Conservation (phyloP, 805 yeast genomes). For the Starmerella bombicola region DNA sequence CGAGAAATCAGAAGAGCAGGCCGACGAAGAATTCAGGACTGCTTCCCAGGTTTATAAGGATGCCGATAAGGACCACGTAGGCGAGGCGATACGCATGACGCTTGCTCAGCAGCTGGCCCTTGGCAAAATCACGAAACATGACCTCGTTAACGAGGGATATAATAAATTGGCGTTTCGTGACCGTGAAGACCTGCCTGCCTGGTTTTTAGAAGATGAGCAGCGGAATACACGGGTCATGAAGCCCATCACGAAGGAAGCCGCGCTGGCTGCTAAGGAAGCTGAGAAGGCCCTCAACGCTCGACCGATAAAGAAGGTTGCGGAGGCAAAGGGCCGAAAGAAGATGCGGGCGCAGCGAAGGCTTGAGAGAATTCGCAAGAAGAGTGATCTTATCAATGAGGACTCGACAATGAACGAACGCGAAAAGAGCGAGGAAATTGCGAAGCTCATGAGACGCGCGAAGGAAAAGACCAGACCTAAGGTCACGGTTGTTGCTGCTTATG, state of each 20-base stretch:
- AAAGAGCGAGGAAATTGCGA: constrained; percentile 84
- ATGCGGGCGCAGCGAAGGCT: constrained; percentile 78
- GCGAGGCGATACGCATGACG: constrained; percentile 52
- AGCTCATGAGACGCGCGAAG: constrained; percentile 70
- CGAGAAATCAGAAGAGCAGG: constrained; percentile 15
- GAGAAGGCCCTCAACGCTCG: constrained; percentile 79
- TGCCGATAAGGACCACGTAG: constrained; percentile 25
- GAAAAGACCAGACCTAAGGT: constrained; percentile 64
- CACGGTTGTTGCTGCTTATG: constrained; percentile 77
- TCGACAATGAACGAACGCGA: constrained; percentile 78
- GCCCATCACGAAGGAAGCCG: constrained; percentile 93
- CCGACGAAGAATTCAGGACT: constrained; percentile 13
- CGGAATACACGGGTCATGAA: constrained; percentile 68
- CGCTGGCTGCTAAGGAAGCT: constrained; percentile 62
- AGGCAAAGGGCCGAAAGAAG: constrained; percentile 93
- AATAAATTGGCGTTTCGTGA: constrained; percentile 89
- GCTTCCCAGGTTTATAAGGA: constrained; percentile 16
- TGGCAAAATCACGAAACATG: constrained; percentile 75
- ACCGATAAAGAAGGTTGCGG: constrained; percentile 97
- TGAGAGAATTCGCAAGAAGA: constrained; percentile 83
- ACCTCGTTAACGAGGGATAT: constrained; percentile 82
- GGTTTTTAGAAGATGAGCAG: constrained; percentile 92
- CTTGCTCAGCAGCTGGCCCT: constrained; percentile 89
- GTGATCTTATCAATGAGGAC: constrained; percentile 82
- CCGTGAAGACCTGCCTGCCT: constrained; percentile 79